Percentiles rank a stretch among this genome's conserved stretches.
These are phyloP conservation scores for Sporothrix humicola DNA, from an alignment of 2,329 filamentous ascomycete genomes.

Conservation along the genomic window DNA sequence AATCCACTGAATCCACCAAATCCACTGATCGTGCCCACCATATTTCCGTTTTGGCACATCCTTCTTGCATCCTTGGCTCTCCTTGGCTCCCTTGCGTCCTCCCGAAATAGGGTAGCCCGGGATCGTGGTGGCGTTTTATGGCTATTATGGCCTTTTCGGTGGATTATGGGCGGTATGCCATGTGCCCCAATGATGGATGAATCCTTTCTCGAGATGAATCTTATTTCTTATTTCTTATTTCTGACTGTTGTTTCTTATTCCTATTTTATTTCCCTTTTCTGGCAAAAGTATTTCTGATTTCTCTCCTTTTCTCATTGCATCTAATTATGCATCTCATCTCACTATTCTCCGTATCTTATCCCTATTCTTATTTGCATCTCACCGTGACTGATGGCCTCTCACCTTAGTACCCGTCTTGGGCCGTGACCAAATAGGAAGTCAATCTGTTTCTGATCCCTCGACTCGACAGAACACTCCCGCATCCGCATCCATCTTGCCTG, in stretches of 20 bases:
- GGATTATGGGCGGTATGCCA: not conserved
- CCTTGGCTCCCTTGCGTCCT: not conserved
- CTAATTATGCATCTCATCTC: too few relatives aligned
- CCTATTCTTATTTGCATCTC: not conserved
- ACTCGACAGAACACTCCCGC: too few relatives aligned
- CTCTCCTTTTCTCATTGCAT: too few relatives aligned
- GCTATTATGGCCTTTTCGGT: not conserved
- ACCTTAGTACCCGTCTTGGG: not conserved
- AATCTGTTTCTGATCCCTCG: not conserved
- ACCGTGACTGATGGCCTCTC: not conserved
- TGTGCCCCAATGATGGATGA: not conserved
- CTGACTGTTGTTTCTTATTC: too few relatives aligned
- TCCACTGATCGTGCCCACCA: too few relatives aligned
- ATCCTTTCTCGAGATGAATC: not conserved
- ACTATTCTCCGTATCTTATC: not conserved
- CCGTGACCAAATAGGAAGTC: not conserved
- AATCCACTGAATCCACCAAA: too few relatives aligned
- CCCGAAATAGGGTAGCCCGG: constrained; percentile 12
- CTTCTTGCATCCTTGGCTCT: not conserved
- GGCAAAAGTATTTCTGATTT: too few relatives aligned
- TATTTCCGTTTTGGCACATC: not conserved
- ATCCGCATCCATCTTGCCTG: too few relatives aligned
- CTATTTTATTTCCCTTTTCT: too few relatives aligned
- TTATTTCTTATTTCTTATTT: not conserved
- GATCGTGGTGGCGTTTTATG: constrained; percentile 9